phyloP scores from a whole-genome alignment of 164 flowering plant genomes.

The Buxus sempervirens region DNA sequence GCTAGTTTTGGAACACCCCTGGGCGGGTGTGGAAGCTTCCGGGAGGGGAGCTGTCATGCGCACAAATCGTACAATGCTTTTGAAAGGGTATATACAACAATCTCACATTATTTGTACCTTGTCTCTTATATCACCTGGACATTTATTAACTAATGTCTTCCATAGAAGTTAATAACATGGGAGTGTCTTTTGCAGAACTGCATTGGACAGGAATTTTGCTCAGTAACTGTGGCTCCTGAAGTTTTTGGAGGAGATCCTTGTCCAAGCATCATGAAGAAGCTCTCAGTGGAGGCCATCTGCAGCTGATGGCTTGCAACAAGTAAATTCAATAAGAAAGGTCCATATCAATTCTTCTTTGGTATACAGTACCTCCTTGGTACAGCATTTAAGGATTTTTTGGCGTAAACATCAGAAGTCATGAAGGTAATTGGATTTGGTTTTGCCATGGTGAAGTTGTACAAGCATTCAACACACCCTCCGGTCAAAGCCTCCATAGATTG shows the following conservation, averaged over 20 bases:
- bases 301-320: slow-evolving; percentile 20
- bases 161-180: slow-evolving; percentile 17
- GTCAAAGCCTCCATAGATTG: slow-evolving; percentile 18
- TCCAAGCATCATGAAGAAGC: slow-evolving; percentile 63
- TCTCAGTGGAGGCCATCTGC: slow-evolving; percentile 68
- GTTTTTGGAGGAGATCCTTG: slow-evolving; percentile 90
- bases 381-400: background rate
- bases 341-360: slow-evolving; percentile 3
- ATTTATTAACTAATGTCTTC: background rate
- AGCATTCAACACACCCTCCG: slow-evolving; percentile 21
- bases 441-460: slow-evolving; percentile 24
- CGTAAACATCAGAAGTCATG: background rate
- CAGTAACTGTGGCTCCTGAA: slow-evolving; percentile 72
- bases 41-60: slow-evolving; percentile 89
- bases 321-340: slow-evolving; percentile 9
- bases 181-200: slow-evolving; percentile 55
- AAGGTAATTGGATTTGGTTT: slow-evolving; percentile 6
- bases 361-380: background rate
- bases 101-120: background rate
- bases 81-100: slow-evolving; percentile 46
- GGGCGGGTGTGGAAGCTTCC: slow-evolving; percentile 82
- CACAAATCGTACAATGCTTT: slow-evolving; percentile 75
- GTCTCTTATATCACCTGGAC: no score
- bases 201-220: slow-evolving; percentile 73
- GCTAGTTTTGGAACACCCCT: slow-evolving; percentile 97